Conservation (phyloP, 768 basidiomycete genomes). For the Crepidotus variabilis region DNA sequence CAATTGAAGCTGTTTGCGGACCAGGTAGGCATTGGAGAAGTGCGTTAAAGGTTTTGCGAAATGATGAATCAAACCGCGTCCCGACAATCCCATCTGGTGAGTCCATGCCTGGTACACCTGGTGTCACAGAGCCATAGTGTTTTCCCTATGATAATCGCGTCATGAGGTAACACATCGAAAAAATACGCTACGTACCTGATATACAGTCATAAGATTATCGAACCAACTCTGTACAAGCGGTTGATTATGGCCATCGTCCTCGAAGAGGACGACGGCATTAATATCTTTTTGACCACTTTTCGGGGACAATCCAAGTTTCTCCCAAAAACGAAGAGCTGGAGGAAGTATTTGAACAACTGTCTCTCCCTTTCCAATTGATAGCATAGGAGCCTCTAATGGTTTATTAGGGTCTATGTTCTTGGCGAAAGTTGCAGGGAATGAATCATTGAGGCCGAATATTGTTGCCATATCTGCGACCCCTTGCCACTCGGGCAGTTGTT, state of each 20-base stretch:
- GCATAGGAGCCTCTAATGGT: slow-evolving; percentile 48
- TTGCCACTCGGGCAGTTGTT: slow-evolving; percentile 30
- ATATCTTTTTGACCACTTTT: slow-evolving; percentile 70
- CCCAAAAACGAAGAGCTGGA: slow-evolving; percentile 78
- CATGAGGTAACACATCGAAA: slow-evolving; percentile 2
- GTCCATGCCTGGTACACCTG: slow-evolving; percentile 46
- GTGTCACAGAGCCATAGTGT: slow-evolving; percentile 53
- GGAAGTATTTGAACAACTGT: slow-evolving; percentile 67
- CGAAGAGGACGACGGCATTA: slow-evolving; percentile 63
- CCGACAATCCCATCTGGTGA: slow-evolving; percentile 56
- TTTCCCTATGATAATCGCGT: slow-evolving; percentile 42
- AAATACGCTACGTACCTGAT: slow-evolving; percentile 45
- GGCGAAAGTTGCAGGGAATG: slow-evolving; percentile 9
- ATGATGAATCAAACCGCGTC: slow-evolving; percentile 58
- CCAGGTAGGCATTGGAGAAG: slow-evolving; percentile 11
- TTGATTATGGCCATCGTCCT: slow-evolving; percentile 51
- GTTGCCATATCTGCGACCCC: slow-evolving; percentile 38
- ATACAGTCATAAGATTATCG: slow-evolving; percentile 43
- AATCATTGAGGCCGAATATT: slow-evolving; percentile 36
- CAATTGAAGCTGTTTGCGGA: slow-evolving; percentile 42
- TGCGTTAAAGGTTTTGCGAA: slow-evolving; percentile 63
- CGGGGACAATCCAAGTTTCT: slow-evolving; percentile 74
- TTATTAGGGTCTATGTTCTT: slow-evolving; percentile 12
- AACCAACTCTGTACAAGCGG: slow-evolving; percentile 59
- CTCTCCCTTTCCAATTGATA: slow-evolving; percentile 66